phyloP scores from a whole-genome alignment of 2,329 filamentous ascomycete genomes.

The Setomelanomma holmii region DNA sequence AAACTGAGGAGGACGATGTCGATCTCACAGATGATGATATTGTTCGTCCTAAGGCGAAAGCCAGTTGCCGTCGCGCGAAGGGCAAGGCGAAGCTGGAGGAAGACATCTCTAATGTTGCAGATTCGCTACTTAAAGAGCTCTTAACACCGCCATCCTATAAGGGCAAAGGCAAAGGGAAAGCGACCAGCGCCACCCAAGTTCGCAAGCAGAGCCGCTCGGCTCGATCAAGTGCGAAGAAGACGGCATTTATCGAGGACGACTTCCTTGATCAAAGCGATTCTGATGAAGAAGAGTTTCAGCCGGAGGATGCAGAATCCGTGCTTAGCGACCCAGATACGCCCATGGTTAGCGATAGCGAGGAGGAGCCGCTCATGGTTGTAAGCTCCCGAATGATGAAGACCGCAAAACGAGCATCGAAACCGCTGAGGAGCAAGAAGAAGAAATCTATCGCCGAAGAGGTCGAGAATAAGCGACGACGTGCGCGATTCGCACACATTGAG shows the following conservation, averaged over 20 bases:
- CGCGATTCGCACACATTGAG: constrained; percentile 43
- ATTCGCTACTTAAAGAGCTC: constrained; percentile 10
- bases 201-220: constrained; percentile 23
- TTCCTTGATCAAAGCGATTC: constrained; percentile 28
- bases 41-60: constrained; percentile 13
- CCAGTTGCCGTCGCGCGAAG: constrained; percentile 21
- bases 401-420: constrained; percentile 14
- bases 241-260: constrained; percentile 21
- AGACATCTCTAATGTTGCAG: constrained; percentile 12
- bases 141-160: constrained; percentile 18
- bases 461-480: constrained; percentile 25
- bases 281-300: constrained; percentile 38
- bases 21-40: constrained; percentile 24
- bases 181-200: constrained; percentile 20
- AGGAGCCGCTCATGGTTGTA: constrained; percentile 30
- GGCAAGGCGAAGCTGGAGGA: constrained; percentile 14
- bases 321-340: constrained; percentile 25
- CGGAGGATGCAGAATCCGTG: constrained; percentile 29
- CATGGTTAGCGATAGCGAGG: constrained; percentile 35
- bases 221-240: constrained; percentile 28
- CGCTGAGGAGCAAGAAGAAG: constrained; percentile 33
- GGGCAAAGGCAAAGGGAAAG: constrained; percentile 36
- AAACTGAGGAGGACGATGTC: constrained; percentile 39
- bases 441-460: constrained; percentile 30
- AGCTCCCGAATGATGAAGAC: constrained; percentile 25